Evolutionary conservation across 257 asterid genomes (phyloP).

Genomic region (Anisodus tanguticus): DNA sequence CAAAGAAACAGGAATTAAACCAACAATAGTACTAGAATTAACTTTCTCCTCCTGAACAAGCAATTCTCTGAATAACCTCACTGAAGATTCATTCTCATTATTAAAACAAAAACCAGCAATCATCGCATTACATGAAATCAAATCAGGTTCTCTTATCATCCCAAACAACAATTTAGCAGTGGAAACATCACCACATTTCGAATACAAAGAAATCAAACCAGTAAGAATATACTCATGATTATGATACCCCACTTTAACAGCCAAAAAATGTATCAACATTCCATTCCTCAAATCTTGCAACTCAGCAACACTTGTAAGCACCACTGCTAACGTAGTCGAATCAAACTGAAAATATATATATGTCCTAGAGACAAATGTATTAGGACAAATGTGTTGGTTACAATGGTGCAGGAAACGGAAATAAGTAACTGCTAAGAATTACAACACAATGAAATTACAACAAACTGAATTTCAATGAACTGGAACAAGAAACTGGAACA

Average conservation of each 20-base stretch:
- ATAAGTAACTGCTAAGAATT: no score
- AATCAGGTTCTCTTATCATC: conserved; percentile 64
- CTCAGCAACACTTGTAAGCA: conserved; percentile 71
- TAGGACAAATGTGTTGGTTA: no score
- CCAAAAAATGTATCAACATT: conserved; percentile 72
- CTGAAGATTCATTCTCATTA: conserved; percentile 50
- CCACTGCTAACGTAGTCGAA: conserved; percentile 74
- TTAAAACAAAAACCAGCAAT: conserved; percentile 70
- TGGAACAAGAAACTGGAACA: no score
- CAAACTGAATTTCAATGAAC: no score
- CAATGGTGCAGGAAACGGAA: no score
- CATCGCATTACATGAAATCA: conserved; percentile 76
- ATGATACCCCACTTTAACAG: conserved; percentile 67
- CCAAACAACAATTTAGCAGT: conserved; percentile 65
- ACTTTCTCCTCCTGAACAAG: conserved; percentile 54
- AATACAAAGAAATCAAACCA: conserved; percentile 71
- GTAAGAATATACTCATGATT: conserved; percentile 71
- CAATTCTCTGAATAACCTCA: conserved; percentile 61
- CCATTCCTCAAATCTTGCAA: conserved; percentile 73
- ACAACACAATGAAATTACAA: no score
- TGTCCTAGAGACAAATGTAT: no score
- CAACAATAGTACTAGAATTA: conserved; percentile 75
- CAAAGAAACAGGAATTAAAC: conserved; percentile 68
- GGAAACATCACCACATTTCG: conserved; percentile 76
- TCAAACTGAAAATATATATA: conserved; percentile 40